Base-by-base conservation (phyloP, 345 rosid species). In the Gossypium bickii region DNA sequence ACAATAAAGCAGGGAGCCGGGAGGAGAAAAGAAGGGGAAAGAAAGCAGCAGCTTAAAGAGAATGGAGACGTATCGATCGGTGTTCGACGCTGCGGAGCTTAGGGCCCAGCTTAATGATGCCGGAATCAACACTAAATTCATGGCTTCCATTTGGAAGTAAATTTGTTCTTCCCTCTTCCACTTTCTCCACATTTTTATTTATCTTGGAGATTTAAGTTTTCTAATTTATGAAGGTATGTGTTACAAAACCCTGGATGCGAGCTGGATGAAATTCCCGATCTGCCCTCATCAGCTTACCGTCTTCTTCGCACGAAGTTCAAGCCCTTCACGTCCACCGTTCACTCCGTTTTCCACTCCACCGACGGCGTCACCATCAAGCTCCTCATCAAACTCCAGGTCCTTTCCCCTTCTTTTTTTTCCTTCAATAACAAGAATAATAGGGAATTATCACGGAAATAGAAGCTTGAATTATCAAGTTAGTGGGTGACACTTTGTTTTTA, bases 351-450 rank as follows among this genome's bases (percentile, higher is more conserved):
- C 70, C 89, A 91, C 52, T 95, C 98, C 60, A 84, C 80, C 5
- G 98, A 95, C 75, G 87, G 86, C 78, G 92, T 92, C 83, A 93
- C 98, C 82, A 86, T 86, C 75, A 95, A 93, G 24, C 96, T 95
- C 67, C 87, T 93, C 74, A 67, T 95, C 82, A 88, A 77, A 81
- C 89, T 95, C 74, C 96, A 88, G 97, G 98, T 92, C 47, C 12
- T 73, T 52, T 49, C 41, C 70, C 15, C 18, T 76, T 60, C n/a
- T n/a, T 60, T 27, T 27, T 55, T 24, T 22, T 76, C 27, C 16
- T 56, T 25, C 7, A 27, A 2, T 61, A 15, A 61, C 1, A 29
- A 27, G 5, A 61, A 15, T 15, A 29, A 18, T 61, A 18, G 34
- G 52, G 4, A 70, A 34, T 70, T 52, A 70, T 43, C 48, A 1